Evolutionary conservation across 331 rosid genomes (phyloP).

Genomic region (Acacia concinna): DNA sequence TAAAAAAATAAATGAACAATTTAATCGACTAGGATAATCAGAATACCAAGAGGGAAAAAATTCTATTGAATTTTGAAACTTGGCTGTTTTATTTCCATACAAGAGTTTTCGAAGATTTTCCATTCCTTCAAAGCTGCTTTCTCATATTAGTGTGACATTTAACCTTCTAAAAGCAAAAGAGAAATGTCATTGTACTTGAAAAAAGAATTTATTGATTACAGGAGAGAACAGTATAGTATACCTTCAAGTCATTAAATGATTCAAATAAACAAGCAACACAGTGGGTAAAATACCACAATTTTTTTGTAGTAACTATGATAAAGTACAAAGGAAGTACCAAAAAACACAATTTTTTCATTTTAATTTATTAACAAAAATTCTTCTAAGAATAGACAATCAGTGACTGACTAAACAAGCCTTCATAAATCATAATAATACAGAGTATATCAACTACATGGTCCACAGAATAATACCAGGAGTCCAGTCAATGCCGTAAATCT

Average conservation of each 20-base stretch:
- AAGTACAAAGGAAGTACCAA: not conserved
- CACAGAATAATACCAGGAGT: conserved; percentile 68
- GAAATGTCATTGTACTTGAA: not conserved
- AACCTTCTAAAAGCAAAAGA: not conserved
- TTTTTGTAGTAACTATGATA: not conserved
- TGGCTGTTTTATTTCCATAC: not conserved
- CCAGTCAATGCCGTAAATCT: conserved; percentile 93
- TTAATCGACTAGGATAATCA: not conserved
- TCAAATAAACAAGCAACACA: not conserved
- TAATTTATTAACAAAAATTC: not conserved
- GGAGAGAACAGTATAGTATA: not conserved
- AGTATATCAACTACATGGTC: conserved; percentile 4
- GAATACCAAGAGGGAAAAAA: not conserved
- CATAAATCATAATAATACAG: not conserved
- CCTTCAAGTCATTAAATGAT: not conserved
- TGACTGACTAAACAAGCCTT: not conserved
- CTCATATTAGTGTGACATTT: not conserved
- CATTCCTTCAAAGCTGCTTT: not conserved
- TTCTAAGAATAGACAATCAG: not conserved
- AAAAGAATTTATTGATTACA: not conserved
- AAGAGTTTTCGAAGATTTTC: not conserved
- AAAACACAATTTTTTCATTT: not conserved
- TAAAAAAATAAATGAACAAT: not conserved
- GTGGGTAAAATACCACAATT: not conserved
- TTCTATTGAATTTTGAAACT: not conserved